Evolutionary conservation across 1,139 yeast species (phyloP).

Genomic region (Suhomyces maxii): DNA sequence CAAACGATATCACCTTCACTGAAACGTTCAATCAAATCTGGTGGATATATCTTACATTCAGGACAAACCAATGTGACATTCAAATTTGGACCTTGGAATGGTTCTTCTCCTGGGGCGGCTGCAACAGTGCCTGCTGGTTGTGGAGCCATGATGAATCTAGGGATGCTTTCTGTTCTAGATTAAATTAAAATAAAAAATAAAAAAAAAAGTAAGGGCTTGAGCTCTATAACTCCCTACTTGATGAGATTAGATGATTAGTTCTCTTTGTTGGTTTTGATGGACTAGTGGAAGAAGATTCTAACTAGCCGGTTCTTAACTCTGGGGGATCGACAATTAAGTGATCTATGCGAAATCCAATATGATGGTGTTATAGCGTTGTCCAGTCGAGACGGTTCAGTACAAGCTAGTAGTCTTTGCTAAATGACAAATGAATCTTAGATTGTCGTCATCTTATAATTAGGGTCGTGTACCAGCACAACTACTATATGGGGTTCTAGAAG

Average conservation of each 20-base stretch:
- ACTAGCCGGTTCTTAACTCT: neutral
- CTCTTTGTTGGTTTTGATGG: neutral
- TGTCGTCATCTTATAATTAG: too few relatives aligned
- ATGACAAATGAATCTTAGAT: neutral
- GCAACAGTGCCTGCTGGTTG: conserved; percentile 7
- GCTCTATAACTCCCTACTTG: neutral
- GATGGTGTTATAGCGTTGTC: neutral
- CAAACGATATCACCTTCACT: conserved; percentile 98
- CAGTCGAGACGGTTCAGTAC: neutral
- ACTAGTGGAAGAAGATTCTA: too few relatives aligned
- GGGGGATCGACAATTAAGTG: conserved; percentile 7
- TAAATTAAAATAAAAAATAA: too few relatives aligned
- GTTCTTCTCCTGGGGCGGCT: conserved; percentile 26
- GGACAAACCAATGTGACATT: conserved; percentile 92
- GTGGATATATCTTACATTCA: conserved; percentile 93
- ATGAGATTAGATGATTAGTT: neutral
- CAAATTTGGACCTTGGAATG: conserved; percentile 61
- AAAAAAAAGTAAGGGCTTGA: neutral
- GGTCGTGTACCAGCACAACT: neutral
- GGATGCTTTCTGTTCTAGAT: too few relatives aligned
- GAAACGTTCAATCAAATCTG: conserved; percentile 90
- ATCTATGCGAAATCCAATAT: neutral
- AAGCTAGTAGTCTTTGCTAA: neutral
- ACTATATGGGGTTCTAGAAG: neutral
- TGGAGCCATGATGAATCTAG: conserved; percentile 1